These are phyloP conservation scores for Mycena floridula DNA, from an alignment of 768 basidiomycete species.

Conservation along the genomic window DNA sequence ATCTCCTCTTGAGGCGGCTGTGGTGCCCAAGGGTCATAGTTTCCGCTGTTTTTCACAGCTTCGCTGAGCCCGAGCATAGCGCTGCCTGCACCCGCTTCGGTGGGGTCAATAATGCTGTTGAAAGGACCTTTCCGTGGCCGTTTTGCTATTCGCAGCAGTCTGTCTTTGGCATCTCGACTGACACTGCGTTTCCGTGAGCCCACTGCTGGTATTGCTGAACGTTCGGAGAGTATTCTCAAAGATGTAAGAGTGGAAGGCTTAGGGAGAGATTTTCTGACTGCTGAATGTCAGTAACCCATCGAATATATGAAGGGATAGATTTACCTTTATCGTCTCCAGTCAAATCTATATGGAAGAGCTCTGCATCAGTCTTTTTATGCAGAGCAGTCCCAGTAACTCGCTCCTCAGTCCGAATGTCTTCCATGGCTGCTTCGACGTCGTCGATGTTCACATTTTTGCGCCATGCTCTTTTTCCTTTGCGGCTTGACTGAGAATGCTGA, in stretches of 20 bases:
- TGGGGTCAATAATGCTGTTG: conserved; percentile 62
- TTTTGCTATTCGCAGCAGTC: conserved; percentile 72
- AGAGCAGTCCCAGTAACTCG: conserved; percentile 61
- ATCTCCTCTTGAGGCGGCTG: conserved; percentile 16
- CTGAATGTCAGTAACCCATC: background rate
- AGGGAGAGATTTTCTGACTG: conserved; percentile 57
- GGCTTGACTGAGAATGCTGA: conserved; percentile 61
- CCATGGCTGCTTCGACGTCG: conserved; percentile 70
- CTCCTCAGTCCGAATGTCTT: conserved; percentile 76
- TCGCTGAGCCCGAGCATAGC: conserved; percentile 58
- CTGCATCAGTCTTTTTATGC: conserved; percentile 61
- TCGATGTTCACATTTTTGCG: conserved; percentile 87
- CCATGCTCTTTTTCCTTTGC: conserved; percentile 93
- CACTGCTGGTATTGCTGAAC: conserved; percentile 85
- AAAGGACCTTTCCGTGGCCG: conserved; percentile 67
- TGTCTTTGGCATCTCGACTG: conserved; percentile 65
- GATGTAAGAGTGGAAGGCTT: conserved; percentile 57
- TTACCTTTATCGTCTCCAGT: conserved; percentile 71
- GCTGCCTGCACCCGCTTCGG: conserved; percentile 61
- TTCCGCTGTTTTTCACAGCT: conserved; percentile 63
- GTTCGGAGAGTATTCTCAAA: conserved; percentile 73
- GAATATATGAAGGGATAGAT: conserved; percentile 11
- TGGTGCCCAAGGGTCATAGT: conserved; percentile 57
- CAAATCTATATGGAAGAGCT: conserved; percentile 78
- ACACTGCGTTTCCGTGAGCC: conserved; percentile 52